Evolutionary conservation across 169 alveolate species (phyloP), one percentile per base, ranked within the genome.

Genomic region (Cardiosporidium cionae): DNA sequence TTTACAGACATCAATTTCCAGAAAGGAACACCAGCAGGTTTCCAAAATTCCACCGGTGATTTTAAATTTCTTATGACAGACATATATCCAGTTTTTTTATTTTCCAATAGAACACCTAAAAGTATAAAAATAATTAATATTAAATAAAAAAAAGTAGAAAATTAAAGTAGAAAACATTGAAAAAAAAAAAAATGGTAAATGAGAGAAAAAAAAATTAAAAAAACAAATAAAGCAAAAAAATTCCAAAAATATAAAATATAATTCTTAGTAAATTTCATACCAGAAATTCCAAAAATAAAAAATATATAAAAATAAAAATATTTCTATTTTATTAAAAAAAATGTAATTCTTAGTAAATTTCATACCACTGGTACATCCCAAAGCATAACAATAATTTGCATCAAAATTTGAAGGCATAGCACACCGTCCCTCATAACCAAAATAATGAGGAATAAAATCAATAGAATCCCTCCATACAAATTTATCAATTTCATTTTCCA

Each of bases 381-480:
- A 80, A 4, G 98, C 91, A 81, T 96, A 97, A 87, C 99, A 97
- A 90, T 97, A 97, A 70, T 94, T 88, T 36, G 98, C 87, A 77
- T 97, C 99, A 79, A 97, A 97, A 79, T 92, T 93, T n/a, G 97
- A 88, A 3, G 98, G 99, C 81, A 96, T 88, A 33, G 78, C 77
- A 27, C 78, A 77, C 72, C 82, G 76, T 62, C 82, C 82, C 54
- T 76, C 82, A 52, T 76, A 76, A 32, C 99, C 99, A 82, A 95
- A 94, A 89, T 94, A 97, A 74, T 97, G 99, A 52, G 93, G 88
- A 95, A 87, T 87, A 53, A 87, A 80, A 65, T 74, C 54, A 73
- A 73, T 66, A 62, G 32, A 69, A 25, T 70, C 79, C 63, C 68
- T 74, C n/a, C n/a, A n/a, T n/a, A n/a, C n/a, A n/a, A n/a, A n/a